phyloP scores from a whole-genome alignment of 169 alveolate genomes.

The Plasmodium sp. region DNA sequence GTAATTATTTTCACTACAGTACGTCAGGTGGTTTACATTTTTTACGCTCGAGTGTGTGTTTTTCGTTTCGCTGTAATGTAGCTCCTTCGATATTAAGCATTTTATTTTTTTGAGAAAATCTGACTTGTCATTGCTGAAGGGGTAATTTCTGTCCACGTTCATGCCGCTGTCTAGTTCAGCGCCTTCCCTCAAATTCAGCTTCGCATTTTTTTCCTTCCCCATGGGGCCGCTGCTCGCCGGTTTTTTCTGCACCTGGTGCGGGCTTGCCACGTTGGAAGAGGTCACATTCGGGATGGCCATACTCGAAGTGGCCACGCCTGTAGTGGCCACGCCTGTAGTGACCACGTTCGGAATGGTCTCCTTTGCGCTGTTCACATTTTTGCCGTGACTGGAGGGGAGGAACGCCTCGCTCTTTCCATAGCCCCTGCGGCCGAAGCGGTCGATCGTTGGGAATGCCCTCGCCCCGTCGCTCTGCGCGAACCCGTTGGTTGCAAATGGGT shows the following conservation, averaged over 20 bases:
- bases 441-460: background rate
- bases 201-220: constrained; percentile 51
- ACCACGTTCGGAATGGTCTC: background rate
- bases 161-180: background rate
- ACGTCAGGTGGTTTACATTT: background rate
- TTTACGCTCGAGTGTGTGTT: constrained; percentile 12
- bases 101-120: constrained; percentile 57
- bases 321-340: no score
- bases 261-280: background rate
- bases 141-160: constrained; percentile 16
- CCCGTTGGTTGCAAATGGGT: background rate
- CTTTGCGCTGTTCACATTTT: background rate
- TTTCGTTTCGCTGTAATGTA: constrained; percentile 14
- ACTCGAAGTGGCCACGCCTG: no score
- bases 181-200: constrained; percentile 46
- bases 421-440: background rate
- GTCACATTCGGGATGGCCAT: background rate
- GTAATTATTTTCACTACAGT: background rate
- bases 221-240: background rate
- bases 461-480: background rate
- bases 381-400: background rate
- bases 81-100: constrained; percentile 54
- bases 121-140: constrained; percentile 22
- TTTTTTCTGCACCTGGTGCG: background rate
- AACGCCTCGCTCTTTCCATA: background rate